phyloP scores from a whole-genome alignment of 257 asterid genomes.

The Solanum virginianum region DNA sequence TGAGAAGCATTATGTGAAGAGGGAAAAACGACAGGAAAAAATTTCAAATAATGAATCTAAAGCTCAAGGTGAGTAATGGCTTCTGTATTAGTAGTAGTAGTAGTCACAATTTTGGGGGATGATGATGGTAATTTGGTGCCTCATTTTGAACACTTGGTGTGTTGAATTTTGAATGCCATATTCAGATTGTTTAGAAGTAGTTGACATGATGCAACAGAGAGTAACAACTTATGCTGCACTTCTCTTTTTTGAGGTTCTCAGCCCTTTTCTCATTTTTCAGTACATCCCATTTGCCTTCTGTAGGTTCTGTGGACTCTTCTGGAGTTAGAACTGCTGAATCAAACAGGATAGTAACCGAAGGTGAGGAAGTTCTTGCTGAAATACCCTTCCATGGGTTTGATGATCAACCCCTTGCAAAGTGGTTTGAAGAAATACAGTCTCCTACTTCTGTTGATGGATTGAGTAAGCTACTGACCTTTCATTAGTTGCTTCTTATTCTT shows the following conservation, averaged over 20 bases:
- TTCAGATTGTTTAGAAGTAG: neutral
- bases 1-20: slow-evolving; percentile 21
- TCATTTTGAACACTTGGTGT: neutral
- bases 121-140: neutral
- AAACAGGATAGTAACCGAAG: slow-evolving; percentile 3
- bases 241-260: neutral
- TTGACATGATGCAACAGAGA: neutral
- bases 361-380: slow-evolving; percentile 8
- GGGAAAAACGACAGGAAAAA: slow-evolving; percentile 22
- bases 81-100: neutral
- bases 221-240: neutral
- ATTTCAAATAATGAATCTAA: slow-evolving; percentile 14
- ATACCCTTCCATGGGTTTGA: slow-evolving; percentile 25
- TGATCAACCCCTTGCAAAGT: slow-evolving; percentile 53
- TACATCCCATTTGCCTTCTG: slow-evolving; percentile 2
- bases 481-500: neutral
- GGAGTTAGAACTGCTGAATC: slow-evolving; percentile 5
- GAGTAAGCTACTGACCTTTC: slow-evolving; percentile 17
- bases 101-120: neutral
- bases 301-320: slow-evolving; percentile 23
- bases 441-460: slow-evolving; percentile 25
- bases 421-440: slow-evolving; percentile 42
- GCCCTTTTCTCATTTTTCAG: neutral
- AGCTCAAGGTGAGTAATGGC: slow-evolving; percentile 22
- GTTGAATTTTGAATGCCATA: neutral